phyloP scores from a whole-genome alignment of 2,329 filamentous ascomycete genomes.

The Fusarium fracticaudum region DNA sequence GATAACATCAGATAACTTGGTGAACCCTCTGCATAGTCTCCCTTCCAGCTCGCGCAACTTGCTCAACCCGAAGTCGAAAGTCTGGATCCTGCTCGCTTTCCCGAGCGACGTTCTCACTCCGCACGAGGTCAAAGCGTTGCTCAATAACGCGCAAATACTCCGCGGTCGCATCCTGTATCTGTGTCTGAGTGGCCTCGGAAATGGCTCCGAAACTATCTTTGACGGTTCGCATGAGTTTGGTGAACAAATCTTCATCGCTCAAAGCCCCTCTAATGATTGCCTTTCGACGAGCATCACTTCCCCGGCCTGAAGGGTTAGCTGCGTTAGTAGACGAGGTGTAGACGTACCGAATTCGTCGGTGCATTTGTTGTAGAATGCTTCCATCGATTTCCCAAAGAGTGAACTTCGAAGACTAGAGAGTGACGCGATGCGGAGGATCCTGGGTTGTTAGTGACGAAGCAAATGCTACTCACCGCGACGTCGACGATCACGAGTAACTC shows the following conservation, averaged over 20 bases:
- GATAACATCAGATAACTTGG: background rate
- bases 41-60: background rate
- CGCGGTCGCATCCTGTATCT: constrained; percentile 22
- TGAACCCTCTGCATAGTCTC: constrained; percentile 8
- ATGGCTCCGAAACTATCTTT: constrained; percentile 33
- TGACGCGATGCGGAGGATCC: constrained; percentile 46
- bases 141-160: constrained; percentile 42
- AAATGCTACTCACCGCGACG: background rate
- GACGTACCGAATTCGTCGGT: constrained; percentile 47
- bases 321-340: rapidly evolving
- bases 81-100: constrained; percentile 51
- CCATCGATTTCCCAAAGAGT: constrained; percentile 50
- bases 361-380: constrained; percentile 45
- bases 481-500: background rate
- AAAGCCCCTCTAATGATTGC: constrained; percentile 46
- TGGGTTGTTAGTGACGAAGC: no score
- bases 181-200: constrained; percentile 33
- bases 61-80: constrained; percentile 47
- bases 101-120: constrained; percentile 49
- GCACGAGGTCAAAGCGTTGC: constrained; percentile 48
- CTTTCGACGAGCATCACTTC: constrained; percentile 48
- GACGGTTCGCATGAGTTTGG: constrained; percentile 42
- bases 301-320: constrained; percentile 40
- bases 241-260: constrained; percentile 43
- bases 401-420: constrained; percentile 52